Conservation (phyloP, 2,329 filamentous ascomycete species). For the Cadophora sp. region DNA sequence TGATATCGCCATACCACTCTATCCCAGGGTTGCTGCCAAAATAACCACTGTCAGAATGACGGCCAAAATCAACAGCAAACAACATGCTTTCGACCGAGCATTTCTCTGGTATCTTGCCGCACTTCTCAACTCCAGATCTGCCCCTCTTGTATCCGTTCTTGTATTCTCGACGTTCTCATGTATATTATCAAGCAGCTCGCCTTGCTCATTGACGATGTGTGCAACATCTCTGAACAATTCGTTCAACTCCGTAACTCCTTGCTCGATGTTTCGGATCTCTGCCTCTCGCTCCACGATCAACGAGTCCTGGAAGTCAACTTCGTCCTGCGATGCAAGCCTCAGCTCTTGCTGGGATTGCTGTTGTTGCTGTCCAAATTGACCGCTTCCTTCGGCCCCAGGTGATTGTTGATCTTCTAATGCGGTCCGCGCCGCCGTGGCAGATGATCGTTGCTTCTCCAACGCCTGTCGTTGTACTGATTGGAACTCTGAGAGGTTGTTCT, state of each 20-base stretch:
- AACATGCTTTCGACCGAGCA: conserved; percentile 93
- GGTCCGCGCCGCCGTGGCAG: conserved; percentile 80
- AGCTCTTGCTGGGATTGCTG: conserved; percentile 77
- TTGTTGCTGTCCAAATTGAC: conserved; percentile 48
- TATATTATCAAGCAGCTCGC: conserved; percentile 86
- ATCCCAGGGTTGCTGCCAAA: conserved; percentile 83
- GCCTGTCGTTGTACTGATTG: conserved; percentile 89
- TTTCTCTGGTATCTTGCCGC: conserved; percentile 95
- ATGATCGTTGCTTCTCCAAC: conserved; percentile 90
- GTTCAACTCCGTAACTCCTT: conserved; percentile 93
- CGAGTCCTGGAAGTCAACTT: conserved; percentile 97
- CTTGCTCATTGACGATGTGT: conserved; percentile 94
- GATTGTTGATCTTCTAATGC: conserved; percentile 70
- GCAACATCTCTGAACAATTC: conserved; percentile 98
- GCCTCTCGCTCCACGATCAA: conserved; percentile 95
- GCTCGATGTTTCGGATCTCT: conserved; percentile 97
- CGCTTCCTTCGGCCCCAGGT: conserved; percentile 44
- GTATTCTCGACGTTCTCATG: conserved; percentile 87
- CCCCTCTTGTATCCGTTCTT: conserved; percentile 80
- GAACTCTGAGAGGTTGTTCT: conserved; percentile 87
- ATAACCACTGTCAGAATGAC: conserved; percentile 91
- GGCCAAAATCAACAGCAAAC: conserved; percentile 84
- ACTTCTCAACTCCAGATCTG: conserved; percentile 83
- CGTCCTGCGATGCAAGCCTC: conserved; percentile 86
- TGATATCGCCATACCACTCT: neutral